A percentile compares a stretch with the other conserved stretches of the same genome.
Evolutionary conservation across 768 basidiomycete genomes (phyloP).

Genomic region (Xerocomus potaroensis): DNA sequence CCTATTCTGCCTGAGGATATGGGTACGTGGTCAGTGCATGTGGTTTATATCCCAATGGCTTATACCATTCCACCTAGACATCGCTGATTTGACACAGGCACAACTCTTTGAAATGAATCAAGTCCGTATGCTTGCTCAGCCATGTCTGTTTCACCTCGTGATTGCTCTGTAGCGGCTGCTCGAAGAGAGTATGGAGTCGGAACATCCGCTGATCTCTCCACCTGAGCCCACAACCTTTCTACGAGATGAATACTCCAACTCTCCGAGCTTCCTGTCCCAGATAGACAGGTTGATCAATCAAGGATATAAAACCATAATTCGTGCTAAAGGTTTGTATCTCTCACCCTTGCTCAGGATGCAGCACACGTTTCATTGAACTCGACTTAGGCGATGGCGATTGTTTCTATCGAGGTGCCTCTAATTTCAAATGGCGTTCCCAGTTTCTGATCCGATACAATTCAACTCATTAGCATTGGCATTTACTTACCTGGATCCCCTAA

Average conservation of each 20-base stretch:
- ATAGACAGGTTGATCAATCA: slow-evolving; percentile 62
- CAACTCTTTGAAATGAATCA: slow-evolving; percentile 41
- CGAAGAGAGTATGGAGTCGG: slow-evolving; percentile 34
- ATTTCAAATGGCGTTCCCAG: neutral
- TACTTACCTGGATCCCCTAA: slow-evolving; percentile 70
- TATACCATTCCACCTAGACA: slow-evolving; percentile 23
- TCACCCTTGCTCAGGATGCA: slow-evolving; percentile 1
- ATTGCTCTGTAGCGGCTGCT: slow-evolving; percentile 32
- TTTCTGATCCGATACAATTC: slow-evolving; percentile 19
- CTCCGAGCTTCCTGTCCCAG: slow-evolving; percentile 61
- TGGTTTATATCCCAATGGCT: neutral
- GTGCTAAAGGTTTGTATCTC: slow-evolving; percentile 61
- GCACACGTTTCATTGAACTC: slow-evolving; percentile 1
- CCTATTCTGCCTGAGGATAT: slow-evolving; percentile 30
- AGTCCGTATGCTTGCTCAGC: slow-evolving; percentile 17
- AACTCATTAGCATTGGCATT: slow-evolving; percentile 66
- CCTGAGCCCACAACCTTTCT: slow-evolving; percentile 51
- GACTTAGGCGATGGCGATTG: slow-evolving; percentile 79
- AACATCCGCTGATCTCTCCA: slow-evolving; percentile 51
- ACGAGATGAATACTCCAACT: slow-evolving; percentile 62
- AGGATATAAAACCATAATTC: slow-evolving; percentile 64
- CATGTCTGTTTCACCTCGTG: neutral
- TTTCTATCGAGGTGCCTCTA: slow-evolving; percentile 76
- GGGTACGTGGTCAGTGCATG: slow-evolving; percentile 14
- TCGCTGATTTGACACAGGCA: slow-evolving; percentile 28